Percentiles rank a stretch among this genome's conserved stretches.
phyloP scores from a whole-genome alignment of 345 rosid species.

The Capsella bursapastoris region DNA sequence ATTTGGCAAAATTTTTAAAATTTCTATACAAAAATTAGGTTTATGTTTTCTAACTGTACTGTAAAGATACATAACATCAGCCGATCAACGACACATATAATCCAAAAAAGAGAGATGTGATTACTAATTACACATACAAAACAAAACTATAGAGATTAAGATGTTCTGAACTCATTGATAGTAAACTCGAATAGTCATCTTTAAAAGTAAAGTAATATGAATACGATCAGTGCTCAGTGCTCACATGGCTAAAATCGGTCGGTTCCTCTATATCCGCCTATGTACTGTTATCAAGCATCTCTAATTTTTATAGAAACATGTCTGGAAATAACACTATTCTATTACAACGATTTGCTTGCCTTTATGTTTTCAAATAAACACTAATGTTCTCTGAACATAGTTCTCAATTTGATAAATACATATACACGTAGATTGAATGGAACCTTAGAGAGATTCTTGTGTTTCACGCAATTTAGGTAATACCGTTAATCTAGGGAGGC shows the following conservation, averaged over 20 bases:
- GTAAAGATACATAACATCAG: not conserved
- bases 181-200: not conserved
- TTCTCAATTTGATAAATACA: not conserved
- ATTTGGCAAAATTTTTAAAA: not conserved
- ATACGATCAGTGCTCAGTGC: not conserved
- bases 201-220: conserved; percentile 7
- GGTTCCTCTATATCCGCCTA: conserved; percentile 16
- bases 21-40: not conserved
- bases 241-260: conserved; percentile 21
- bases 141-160: not conserved
- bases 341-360: not conserved
- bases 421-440: not conserved
- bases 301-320: not conserved
- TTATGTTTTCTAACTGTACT: not conserved
- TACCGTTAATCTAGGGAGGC: conserved; percentile 22
- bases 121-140: not conserved
- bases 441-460: not conserved
- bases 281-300: not conserved
- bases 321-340: not conserved
- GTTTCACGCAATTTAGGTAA: conserved; percentile 24
- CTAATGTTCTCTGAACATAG: not conserved
- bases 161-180: not conserved
- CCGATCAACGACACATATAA: not conserved
- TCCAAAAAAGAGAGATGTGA: not conserved
- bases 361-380: not conserved